Conservation (phyloP, 1,284 basidiomycete species). For the Ceraceosorus guamensis region DNA sequence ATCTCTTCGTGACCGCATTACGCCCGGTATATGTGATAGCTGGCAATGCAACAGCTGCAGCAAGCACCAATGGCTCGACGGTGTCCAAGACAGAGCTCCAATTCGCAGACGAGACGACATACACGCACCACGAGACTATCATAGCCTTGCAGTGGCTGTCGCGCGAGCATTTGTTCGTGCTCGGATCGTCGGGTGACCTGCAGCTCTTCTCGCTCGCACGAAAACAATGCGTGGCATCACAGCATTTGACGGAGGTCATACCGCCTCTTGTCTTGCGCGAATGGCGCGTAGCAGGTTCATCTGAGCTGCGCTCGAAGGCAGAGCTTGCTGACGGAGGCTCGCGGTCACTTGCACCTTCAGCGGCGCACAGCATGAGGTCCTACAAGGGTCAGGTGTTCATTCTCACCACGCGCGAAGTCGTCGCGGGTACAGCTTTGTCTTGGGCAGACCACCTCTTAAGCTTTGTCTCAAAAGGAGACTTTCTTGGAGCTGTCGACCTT, state of each 20-base stretch:
- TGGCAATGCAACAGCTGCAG: no score
- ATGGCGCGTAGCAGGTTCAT: conserved; percentile 20
- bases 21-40: conserved; percentile 1
- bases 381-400: conserved; percentile 88
- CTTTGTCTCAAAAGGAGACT: conserved; percentile 77
- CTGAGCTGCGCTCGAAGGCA: not conserved
- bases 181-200: conserved; percentile 15
- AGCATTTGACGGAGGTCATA: conserved; percentile 3
- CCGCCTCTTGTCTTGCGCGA: conserved; percentile 42
- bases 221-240: conserved; percentile 12
- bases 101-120: conserved; percentile 19
- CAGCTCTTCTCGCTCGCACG: conserved; percentile 30
- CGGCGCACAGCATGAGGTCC: conserved; percentile 60
- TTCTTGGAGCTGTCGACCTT: conserved; percentile 80
- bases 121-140: conserved; percentile 49
- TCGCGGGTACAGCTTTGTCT: conserved; percentile 77
- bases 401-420: conserved; percentile 58
- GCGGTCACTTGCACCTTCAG: conserved; percentile 49
- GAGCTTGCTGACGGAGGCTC: not conserved
- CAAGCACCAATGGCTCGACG: no score
- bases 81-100: conserved; percentile 9
- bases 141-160: conserved; percentile 53
- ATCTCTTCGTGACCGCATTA: conserved; percentile 19
- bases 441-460: conserved; percentile 90
- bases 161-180: conserved; percentile 31